Base-by-base conservation (phyloP, 164 flowering plant genomes). In the Santalum album region DNA sequence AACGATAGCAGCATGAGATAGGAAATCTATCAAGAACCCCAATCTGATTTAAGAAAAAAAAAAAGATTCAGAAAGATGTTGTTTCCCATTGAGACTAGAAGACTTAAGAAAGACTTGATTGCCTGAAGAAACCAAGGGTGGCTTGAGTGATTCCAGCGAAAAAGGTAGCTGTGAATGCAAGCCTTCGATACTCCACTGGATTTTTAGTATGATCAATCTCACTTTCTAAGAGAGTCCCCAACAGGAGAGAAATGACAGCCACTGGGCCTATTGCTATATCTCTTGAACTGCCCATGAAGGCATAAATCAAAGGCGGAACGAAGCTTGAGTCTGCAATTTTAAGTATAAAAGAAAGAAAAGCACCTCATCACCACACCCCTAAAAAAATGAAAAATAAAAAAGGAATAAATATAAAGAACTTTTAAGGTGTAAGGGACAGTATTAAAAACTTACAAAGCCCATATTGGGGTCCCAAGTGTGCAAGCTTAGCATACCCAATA, bases 1-100 rank as follows among this genome's bases (percentile, higher is more conserved):
- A 51, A 92, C 98, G 34, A 92, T 64, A 11, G 98, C 94, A 60
- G 98, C 96, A 68, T 92, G 98, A 21, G 98, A 88, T 45, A 88
- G 74, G 68, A 91, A 91, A 60, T 91, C 98, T 20, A 92, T 81
- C 65, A 92, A 62, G 73, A 92, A 92, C 0, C 99, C 98, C 69
- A 91, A 69, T 65, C 98, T 91, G 71, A 45, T 51, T 54, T 12
- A 38, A 15, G 16, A 11, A 12, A 36, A 15, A 11, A 38, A 38
- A 38, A 38, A 38, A 38, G 3, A 6, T 24, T 21, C 0, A 29
- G 17, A 12, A 21, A 29, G n/a, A n/a, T n/a, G n/a, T n/a, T n/a
- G n/a, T n/a, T n/a, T n/a, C n/a, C n/a, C 19, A 18, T 20, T 2
- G 49, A 46, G 49, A n/a, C 25, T n/a, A n/a, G n/a, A n/a, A n/a